Percentiles rank a stretch among this genome's conserved stretches.
phyloP scores from a whole-genome alignment of 345 rosid species.

The Pugionium dolabratum region DNA sequence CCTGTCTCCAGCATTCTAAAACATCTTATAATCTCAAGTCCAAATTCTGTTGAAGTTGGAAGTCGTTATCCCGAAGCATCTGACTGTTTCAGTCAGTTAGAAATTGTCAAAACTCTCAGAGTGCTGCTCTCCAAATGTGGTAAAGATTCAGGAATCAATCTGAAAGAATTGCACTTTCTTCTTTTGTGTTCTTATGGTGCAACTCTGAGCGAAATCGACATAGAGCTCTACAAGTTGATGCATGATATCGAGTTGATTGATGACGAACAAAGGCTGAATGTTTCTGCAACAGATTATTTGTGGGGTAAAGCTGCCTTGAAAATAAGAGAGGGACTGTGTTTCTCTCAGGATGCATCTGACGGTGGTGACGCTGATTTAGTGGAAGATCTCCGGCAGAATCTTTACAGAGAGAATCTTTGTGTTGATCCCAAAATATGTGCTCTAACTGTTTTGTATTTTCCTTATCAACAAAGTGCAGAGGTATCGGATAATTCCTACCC shows the following conservation, averaged over 20 bases:
- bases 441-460: slow-evolving; percentile 66
- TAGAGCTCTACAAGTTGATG: slow-evolving; percentile 68
- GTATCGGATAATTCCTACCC: slow-evolving; percentile 14
- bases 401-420: slow-evolving; percentile 77
- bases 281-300: slow-evolving; percentile 57
- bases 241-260: slow-evolving; percentile 58
- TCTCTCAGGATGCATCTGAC: slow-evolving; percentile 49
- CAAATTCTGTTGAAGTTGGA: slow-evolving; percentile 31
- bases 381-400: slow-evolving; percentile 54
- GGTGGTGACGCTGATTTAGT: slow-evolving; percentile 47
- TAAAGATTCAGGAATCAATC: slow-evolving; percentile 60
- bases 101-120: slow-evolving; percentile 72
- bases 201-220: slow-evolving; percentile 67
- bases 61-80: slow-evolving; percentile 40
- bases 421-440: slow-evolving; percentile 75
- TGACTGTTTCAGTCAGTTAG: slow-evolving; percentile 50
- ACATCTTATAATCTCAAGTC: slow-evolving; percentile 46
- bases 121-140: slow-evolving; percentile 53
- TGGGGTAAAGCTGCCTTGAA: slow-evolving; percentile 79
- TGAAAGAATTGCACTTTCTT: slow-evolving; percentile 60
- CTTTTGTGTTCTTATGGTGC: slow-evolving; percentile 92
- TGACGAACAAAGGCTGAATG: slow-evolving; percentile 39
- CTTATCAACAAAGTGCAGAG: slow-evolving; percentile 55
- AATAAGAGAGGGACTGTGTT: slow-evolving; percentile 53
- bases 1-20: slow-evolving; percentile 79